phyloP scores from a whole-genome alignment of 2,329 filamentous ascomycete species.

The Leptographium galeiforme region DNA sequence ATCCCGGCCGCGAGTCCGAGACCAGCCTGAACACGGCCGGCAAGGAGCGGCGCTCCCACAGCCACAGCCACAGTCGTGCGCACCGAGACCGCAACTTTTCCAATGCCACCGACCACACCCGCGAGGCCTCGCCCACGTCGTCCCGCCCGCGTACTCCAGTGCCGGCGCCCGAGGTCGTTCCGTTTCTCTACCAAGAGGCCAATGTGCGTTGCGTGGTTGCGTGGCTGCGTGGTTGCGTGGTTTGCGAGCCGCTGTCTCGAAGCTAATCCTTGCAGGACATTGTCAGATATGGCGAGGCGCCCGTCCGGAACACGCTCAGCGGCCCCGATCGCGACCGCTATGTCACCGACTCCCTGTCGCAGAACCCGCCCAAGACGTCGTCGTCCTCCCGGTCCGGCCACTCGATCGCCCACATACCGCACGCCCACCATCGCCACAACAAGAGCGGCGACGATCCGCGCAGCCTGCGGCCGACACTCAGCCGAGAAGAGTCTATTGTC shows the following conservation, averaged over 20 bases:
- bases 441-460: conserved; percentile 54
- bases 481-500: conserved; percentile 57
- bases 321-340: conserved; percentile 59
- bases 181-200: conserved; percentile 88
- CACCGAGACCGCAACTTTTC: conserved; percentile 73
- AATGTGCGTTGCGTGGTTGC: conserved; percentile 40
- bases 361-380: conserved; percentile 44
- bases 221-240: not conserved
- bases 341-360: conserved; percentile 32
- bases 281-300: conserved; percentile 62
- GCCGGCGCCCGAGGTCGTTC: conserved; percentile 84
- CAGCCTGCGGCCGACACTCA: conserved; percentile 56
- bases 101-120: conserved; percentile 56
- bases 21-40: conserved; percentile 41
- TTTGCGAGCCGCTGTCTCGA: too few relatives aligned
- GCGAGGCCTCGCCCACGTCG: conserved; percentile 60
- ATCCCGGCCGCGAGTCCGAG: conserved; percentile 61
- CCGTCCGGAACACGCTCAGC: conserved; percentile 55
- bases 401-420: conserved; percentile 50
- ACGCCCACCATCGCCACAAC: conserved; percentile 43
- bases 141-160: conserved; percentile 75
- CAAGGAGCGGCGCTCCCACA: conserved; percentile 51
- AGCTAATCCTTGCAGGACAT: conserved; percentile 43
- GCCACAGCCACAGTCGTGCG: conserved; percentile 44
- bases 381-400: conserved; percentile 47